Percentiles rank a stretch among this genome's conserved stretches.
Conservation (phyloP, 2,329 filamentous ascomycete species). For the Apiospora sp. region DNA sequence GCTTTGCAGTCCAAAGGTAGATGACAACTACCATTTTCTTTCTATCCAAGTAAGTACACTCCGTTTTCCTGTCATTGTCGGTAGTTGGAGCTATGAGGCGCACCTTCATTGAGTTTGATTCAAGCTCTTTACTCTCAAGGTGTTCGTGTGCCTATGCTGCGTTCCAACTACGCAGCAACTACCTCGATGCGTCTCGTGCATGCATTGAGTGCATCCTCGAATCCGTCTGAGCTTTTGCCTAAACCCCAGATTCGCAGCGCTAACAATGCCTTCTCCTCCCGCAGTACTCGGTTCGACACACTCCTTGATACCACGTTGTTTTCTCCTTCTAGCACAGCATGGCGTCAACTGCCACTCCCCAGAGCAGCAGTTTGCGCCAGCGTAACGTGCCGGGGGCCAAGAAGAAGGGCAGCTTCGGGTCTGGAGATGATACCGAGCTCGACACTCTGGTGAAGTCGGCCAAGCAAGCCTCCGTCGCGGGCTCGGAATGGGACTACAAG, state of each 20-base stretch:
- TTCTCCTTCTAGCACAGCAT: conserved; percentile 25
- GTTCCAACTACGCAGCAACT: neutral
- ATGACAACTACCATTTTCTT: conserved; percentile 15
- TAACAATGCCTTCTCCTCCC: neutral
- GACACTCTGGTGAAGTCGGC: conserved; percentile 58
- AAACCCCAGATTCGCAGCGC: neutral
- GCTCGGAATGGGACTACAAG: conserved; percentile 84
- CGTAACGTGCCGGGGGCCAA: conserved; percentile 59
- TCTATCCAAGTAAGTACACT: neutral
- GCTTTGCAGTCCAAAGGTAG: conserved; percentile 5
- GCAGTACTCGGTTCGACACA: neutral
- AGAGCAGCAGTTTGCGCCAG: conserved; percentile 67
- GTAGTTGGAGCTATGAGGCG: neutral
- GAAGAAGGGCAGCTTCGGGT: conserved; percentile 51
- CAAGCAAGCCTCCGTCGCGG: conserved; percentile 47
- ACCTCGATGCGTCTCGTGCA: conserved; percentile 18
- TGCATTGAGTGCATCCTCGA: conserved; percentile 15
- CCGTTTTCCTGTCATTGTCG: neutral
- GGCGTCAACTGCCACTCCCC: conserved; percentile 43
- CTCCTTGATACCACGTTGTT: conserved; percentile 19
- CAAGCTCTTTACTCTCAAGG: neutral
- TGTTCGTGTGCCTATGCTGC: neutral
- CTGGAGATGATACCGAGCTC: conserved; percentile 54
- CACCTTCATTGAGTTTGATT: neutral
- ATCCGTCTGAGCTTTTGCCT: neutral